Percentiles rank a stretch among this genome's conserved stretches.
phyloP scores from a whole-genome alignment of 305 asterid species.

The Fraxinus nigra region DNA sequence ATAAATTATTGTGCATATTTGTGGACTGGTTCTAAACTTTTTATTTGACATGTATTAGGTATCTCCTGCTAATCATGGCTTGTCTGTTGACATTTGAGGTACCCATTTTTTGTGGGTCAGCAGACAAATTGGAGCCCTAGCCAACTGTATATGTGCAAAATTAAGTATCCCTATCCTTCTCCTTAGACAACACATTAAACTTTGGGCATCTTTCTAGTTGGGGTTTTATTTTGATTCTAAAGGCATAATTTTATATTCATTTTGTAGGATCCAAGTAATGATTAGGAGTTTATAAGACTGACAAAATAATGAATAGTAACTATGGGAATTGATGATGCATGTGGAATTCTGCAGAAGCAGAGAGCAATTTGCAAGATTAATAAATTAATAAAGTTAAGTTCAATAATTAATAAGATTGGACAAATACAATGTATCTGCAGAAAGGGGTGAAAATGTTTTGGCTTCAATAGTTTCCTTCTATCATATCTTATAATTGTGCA shows the following conservation, averaged over 20 bases:
- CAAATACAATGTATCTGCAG: slow-evolving; percentile 36
- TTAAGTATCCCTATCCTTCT: slow-evolving; percentile 1
- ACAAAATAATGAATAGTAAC: slow-evolving; percentile 29
- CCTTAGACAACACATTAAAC: slow-evolving; percentile 20
- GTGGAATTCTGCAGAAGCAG: slow-evolving; percentile 58
- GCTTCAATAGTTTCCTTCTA: slow-evolving; percentile 9
- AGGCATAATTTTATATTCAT: slow-evolving; percentile 12
- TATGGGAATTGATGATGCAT: slow-evolving; percentile 42
- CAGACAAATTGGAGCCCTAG: slow-evolving; percentile 45
- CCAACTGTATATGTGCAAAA: slow-evolving; percentile 46
- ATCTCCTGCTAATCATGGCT: slow-evolving; percentile 42
- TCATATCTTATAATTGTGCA: slow-evolving; percentile 32
- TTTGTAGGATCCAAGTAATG: slow-evolving; percentile 52
- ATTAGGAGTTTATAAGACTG: slow-evolving; percentile 39
- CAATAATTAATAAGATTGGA: slow-evolving; percentile 17
- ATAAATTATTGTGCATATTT: not conserved
- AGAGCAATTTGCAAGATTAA: slow-evolving; percentile 36
- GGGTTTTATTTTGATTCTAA: slow-evolving; percentile 21
- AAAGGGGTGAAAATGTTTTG: slow-evolving; percentile 17
- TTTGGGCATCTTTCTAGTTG: slow-evolving; percentile 45
- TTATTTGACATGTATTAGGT: not conserved
- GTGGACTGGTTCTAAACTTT: not conserved
- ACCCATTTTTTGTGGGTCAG: slow-evolving; percentile 48
- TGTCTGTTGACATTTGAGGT: slow-evolving; percentile 40
- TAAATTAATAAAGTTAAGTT: slow-evolving; percentile 6